Evolutionary conservation across 1,284 basidiomycete genomes (phyloP), one percentile per base, ranked within the genome.

Genomic region (Cerioporus squamosus): DNA sequence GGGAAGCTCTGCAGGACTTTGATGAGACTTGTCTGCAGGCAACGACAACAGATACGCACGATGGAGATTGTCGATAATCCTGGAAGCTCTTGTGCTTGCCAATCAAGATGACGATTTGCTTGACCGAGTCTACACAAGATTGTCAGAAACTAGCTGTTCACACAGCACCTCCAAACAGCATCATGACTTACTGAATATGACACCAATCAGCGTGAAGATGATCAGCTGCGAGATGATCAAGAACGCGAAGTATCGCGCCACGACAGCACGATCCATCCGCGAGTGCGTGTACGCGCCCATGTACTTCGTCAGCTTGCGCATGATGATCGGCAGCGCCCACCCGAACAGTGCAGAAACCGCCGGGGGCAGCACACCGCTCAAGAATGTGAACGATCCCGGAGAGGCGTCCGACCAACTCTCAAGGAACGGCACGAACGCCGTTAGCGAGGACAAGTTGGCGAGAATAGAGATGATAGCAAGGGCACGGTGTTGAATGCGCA

Each of bases 401-500:
- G 90, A 91, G 0, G 79, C 72, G 1, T 78, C 66, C 22, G 81
- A 80, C 94, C 94, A 96, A 1, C 63, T 42, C 18, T 83, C 71
- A 24, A 97, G 78, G 78, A 95, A 94, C 0, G 77, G 75, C 14
- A 95, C 87, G 63, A 86, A 94, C 12, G 78, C 69, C 18, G 86
- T 81, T 63, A 91, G 72, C 48, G 87, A 80, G 50, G 85, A 79
- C 72, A 95, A 79, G 75, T 94, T 94, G 60, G 93, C 90, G 57
- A 94, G 77, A 65, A 93, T 78, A 24, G 94, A 92, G 61, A 95
- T 89, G 64, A 91, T 77, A 92, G 83, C 24, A 94, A 74, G 12
- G 95, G 95, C 5, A 96, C 79, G n/a, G 93, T 96, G 77, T 98
- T 95, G 79, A 97, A 86, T 76, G 93, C 93, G 72, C 92, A 95